A percentile compares a stretch with the other conserved stretches of the same genome.
Evolutionary conservation across 164 flowering plant species (phyloP).

Genomic region (Piper betle): DNA sequence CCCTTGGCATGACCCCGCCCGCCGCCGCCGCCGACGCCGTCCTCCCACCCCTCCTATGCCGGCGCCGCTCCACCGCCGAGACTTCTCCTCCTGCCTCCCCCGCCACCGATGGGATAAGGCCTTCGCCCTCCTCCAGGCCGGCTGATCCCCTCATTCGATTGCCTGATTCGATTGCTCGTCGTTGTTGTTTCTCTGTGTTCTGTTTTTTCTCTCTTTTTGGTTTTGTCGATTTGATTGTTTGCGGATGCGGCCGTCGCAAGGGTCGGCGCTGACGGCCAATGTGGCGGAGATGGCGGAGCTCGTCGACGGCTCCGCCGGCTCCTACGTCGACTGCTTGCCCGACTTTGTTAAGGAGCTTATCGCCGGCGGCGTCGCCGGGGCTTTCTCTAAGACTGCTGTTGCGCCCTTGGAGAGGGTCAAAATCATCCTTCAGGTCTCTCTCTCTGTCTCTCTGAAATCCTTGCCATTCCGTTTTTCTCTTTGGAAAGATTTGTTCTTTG

Average conservation of each 20-base stretch:
- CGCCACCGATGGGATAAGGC: constrained; percentile 84
- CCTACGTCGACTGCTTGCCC: constrained; percentile 49
- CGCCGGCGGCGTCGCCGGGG: constrained; percentile 95
- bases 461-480: background rate
- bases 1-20: no score
- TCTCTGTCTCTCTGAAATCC: background rate
- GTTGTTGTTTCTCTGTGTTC: background rate
- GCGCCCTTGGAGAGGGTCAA: constrained; percentile 81
- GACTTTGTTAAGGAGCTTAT: constrained; percentile 74
- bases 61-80: constrained; percentile 30
- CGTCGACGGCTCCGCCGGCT: constrained; percentile 41
- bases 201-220: background rate
- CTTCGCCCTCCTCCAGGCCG: constrained; percentile 51
- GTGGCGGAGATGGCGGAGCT: no score
- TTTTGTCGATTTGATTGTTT: background rate
- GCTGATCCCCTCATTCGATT: constrained; percentile 18
- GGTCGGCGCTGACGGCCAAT: constrained; percentile 51
- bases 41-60: constrained; percentile 20
- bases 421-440: constrained; percentile 62
- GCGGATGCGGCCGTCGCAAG: constrained; percentile 67
- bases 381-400: constrained; percentile 73
- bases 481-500: no score
- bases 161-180: background rate
- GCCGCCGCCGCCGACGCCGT: background rate
- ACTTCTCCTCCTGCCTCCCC: constrained; percentile 31